Conservation (phyloP, 495 filamentous ascomycete genomes). For the Aspergillus nanangensis region DNA sequence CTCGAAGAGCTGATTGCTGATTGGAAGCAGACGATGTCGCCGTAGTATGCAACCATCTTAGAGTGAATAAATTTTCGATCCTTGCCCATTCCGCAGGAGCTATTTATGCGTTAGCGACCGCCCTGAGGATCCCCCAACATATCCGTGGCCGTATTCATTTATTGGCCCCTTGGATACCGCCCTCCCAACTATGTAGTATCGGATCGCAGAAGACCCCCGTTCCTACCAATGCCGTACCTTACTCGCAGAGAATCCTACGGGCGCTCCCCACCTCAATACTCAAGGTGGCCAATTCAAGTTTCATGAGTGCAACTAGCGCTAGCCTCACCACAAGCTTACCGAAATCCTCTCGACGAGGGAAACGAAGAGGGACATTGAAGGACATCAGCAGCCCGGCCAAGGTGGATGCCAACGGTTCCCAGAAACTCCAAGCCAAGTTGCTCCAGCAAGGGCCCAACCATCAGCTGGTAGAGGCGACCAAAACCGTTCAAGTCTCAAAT, state of each 20-base stretch:
- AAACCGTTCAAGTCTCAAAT: constrained; percentile 14
- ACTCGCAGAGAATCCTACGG: constrained; percentile 85
- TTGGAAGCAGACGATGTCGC: constrained; percentile 75
- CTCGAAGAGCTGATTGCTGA: constrained; percentile 5
- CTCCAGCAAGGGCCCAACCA: constrained; percentile 41
- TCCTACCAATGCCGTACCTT: constrained; percentile 80
- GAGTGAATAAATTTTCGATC: constrained; percentile 95
- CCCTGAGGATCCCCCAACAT: constrained; percentile 91
- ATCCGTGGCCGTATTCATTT: constrained; percentile 94
- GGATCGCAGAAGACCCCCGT: constrained; percentile 69
- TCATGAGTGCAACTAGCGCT: constrained; percentile 87
- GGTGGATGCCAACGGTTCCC: constrained; percentile 21
- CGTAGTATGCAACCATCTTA: constrained; percentile 86
- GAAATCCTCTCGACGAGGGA: constrained; percentile 60
- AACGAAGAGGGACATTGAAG: constrained; percentile 53
- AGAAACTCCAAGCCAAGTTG: constrained; percentile 53
- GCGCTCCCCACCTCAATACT: constrained; percentile 88
- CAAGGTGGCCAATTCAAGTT: constrained; percentile 90
- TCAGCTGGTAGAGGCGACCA: constrained; percentile 14
- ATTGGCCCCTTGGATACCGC: constrained; percentile 95
- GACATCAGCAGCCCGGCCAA: constrained; percentile 27
- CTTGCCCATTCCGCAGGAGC: constrained; percentile 97
- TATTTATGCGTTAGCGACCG: constrained; percentile 95
- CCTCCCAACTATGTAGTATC: constrained; percentile 88
- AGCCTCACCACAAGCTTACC: constrained; percentile 82